Conservation (phyloP, 768 basidiomycete species). For the Pilatotrama ljubarskyi region DNA sequence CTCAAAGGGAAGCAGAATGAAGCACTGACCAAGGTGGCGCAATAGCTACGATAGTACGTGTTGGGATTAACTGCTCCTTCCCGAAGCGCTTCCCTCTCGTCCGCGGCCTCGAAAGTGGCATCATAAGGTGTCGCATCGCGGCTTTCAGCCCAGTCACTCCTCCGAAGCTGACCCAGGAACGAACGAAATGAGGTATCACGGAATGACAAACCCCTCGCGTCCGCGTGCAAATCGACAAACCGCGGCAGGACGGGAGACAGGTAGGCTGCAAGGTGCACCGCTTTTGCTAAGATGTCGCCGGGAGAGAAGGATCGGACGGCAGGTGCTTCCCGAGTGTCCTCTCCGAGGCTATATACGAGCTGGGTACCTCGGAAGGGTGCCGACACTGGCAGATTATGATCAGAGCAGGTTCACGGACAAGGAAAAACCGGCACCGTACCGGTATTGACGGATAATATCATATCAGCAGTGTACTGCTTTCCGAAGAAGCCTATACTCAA, state of each 20-base stretch:
- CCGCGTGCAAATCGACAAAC: slow-evolving; percentile 43
- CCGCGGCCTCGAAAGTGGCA: slow-evolving; percentile 46
- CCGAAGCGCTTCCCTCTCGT: slow-evolving; percentile 39
- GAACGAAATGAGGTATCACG: slow-evolving; percentile 35
- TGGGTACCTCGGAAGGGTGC: slow-evolving; percentile 51
- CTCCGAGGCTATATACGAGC: slow-evolving; percentile 47
- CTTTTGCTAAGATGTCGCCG: slow-evolving; percentile 40
- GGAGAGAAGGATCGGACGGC: slow-evolving; percentile 42
- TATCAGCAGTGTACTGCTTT: slow-evolving; percentile 38
- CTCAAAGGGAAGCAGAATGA: background rate
- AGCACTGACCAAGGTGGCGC: slow-evolving; percentile 37
- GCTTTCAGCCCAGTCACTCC: slow-evolving; percentile 51
- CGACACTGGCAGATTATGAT: slow-evolving; percentile 37
- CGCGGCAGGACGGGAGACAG: slow-evolving; percentile 43
- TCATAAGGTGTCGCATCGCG: slow-evolving; percentile 49
- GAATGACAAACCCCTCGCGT: slow-evolving; percentile 43
- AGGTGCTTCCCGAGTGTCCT: slow-evolving; percentile 42
- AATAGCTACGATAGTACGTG: slow-evolving; percentile 47
- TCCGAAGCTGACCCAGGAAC: slow-evolving; percentile 42
- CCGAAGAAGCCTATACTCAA: slow-evolving; percentile 45
- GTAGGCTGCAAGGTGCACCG: slow-evolving; percentile 44
- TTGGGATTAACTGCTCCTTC: slow-evolving; percentile 40
- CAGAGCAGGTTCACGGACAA: background rate
- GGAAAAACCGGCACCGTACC: slow-evolving; percentile 29
- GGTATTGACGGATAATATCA: slow-evolving; percentile 48